These are phyloP conservation scores for Primulina tabacum DNA, from an alignment of 257 asterid genomes.

Conservation along the genomic window DNA sequence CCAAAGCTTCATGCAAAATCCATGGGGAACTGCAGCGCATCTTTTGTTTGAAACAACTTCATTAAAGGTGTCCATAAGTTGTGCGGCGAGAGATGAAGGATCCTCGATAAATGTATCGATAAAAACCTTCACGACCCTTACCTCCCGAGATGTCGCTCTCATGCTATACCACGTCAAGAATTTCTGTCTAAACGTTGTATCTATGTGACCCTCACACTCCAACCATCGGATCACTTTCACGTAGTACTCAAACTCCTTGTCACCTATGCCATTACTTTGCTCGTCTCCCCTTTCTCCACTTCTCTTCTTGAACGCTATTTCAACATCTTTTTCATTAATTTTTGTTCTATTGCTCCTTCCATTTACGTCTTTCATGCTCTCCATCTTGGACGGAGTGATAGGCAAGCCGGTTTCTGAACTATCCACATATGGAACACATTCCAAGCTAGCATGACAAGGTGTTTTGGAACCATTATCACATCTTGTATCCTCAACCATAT, in stretches of 20 bases:
- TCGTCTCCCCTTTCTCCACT: conserved; percentile 44
- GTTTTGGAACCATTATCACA: conserved; percentile 51
- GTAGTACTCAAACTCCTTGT: conserved; percentile 71
- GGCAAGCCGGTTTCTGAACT: conserved; percentile 43
- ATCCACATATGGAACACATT: conserved; percentile 37
- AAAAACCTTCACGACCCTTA: conserved; percentile 66
- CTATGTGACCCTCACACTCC: conserved; percentile 81
- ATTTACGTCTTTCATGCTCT: conserved; percentile 38
- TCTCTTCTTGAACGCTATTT: conserved; percentile 46
- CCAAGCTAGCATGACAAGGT: conserved; percentile 40
- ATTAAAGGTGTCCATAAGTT: conserved; percentile 67
- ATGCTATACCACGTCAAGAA: conserved; percentile 95
- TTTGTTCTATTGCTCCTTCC: conserved; percentile 42
- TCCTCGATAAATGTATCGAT: conserved; percentile 70
- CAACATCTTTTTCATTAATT: conserved; percentile 33
- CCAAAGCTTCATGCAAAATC: conserved; percentile 91
- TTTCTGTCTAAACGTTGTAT: conserved; percentile 61
- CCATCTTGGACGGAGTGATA: conserved; percentile 63
- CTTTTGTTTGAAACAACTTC: conserved; percentile 59
- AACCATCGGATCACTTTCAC: conserved; percentile 81
- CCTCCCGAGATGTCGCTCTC: conserved; percentile 72
- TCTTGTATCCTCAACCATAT: conserved; percentile 42
- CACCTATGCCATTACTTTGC: conserved; percentile 47
- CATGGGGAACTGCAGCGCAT: conserved; percentile 50
- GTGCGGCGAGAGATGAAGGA: conserved; percentile 82